Conservation (phyloP, 2,329 filamentous ascomycete species). For the Phyllosticta citriasiana region DNA sequence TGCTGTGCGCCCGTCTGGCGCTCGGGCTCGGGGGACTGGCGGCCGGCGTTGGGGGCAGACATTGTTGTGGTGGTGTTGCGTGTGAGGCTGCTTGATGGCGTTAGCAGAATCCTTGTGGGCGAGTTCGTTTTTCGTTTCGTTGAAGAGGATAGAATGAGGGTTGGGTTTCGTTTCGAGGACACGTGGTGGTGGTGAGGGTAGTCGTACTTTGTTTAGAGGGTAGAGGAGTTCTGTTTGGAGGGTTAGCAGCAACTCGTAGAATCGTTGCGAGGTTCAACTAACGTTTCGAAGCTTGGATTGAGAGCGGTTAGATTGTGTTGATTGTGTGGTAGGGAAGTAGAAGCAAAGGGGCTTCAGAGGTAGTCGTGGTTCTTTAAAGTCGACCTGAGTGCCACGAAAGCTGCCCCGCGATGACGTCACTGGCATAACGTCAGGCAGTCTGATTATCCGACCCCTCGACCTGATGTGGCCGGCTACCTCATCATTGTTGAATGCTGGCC, state of each 20-base stretch:
- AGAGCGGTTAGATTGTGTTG: not conserved
- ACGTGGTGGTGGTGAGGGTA: not conserved
- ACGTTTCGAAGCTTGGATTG: not conserved
- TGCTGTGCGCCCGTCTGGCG: constrained; percentile 55
- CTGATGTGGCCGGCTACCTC: not conserved
- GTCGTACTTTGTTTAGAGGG: not conserved
- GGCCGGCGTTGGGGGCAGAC: constrained; percentile 56
- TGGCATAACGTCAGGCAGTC: not conserved
- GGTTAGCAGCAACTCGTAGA: not conserved
- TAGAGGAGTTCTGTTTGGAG: not conserved
- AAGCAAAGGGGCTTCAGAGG: not conserved
- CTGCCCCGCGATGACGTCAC: constrained; percentile 10
- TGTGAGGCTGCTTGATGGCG: constrained; percentile 12
- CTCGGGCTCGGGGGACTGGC: constrained; percentile 69
- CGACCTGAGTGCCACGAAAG: not conserved
- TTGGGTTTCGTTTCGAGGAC: not conserved
- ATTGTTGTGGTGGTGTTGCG: constrained; percentile 34
- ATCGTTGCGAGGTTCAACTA: not conserved
- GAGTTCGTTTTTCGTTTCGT: not conserved
- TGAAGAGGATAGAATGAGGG: not conserved
- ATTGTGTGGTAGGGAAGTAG: not conserved
- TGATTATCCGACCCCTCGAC: no score
- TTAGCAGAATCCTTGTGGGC: not conserved
- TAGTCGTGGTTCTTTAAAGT: not conserved
- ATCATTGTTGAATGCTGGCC: not conserved